Conservation (phyloP, 2,329 filamentous ascomycete genomes). For the Lachnellula occidentalis region DNA sequence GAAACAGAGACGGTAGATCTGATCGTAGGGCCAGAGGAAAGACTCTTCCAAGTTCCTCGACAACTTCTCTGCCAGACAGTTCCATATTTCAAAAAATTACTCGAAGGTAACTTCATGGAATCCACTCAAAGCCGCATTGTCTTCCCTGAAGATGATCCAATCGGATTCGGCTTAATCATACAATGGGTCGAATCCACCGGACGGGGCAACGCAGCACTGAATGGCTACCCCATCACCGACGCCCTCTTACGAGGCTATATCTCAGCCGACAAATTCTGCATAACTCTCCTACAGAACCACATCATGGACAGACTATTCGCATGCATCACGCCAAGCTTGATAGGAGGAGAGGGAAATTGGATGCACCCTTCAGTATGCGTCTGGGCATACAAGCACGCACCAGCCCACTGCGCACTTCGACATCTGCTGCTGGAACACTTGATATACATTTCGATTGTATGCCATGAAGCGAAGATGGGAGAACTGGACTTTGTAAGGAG, state of each 20-base stretch:
- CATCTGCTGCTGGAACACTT: neutral
- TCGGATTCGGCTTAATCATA: slow-evolving; percentile 7
- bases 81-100: slow-evolving; percentile 17
- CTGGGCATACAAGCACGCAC: neutral
- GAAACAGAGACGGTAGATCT: slow-evolving; percentile 9
- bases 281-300: neutral
- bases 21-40: slow-evolving; percentile 1
- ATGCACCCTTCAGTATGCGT: neutral
- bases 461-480: too few species aligned
- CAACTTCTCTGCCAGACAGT: slow-evolving; percentile 10
- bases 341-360: too few species aligned
- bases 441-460: neutral
- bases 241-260: neutral
- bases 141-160: slow-evolving; percentile 13
- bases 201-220: neutral
- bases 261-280: neutral
- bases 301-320: neutral
- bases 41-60: slow-evolving; percentile 6
- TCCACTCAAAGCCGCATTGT: neutral
- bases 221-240: neutral
- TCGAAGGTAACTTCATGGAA: slow-evolving; percentile 7
- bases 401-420: neutral
- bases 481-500: too few species aligned
- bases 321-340: too few species aligned
- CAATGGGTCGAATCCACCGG: slow-evolving; percentile 1